Evolutionary conservation across 305 asterid species (phyloP), one percentile per base, ranked within the genome.

Genomic region (Coffea humblotiana): DNA sequence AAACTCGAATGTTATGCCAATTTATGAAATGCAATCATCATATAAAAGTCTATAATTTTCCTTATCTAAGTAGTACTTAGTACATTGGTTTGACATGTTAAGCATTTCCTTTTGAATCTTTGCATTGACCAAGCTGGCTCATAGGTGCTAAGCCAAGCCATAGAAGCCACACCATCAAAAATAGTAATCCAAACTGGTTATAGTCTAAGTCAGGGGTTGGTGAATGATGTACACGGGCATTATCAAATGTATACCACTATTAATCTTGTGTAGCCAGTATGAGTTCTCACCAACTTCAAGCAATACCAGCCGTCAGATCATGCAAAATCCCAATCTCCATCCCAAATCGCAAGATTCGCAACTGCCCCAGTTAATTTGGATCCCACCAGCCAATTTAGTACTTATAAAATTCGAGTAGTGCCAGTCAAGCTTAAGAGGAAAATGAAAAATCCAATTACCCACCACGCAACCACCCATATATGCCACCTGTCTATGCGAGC

Each of bases 271-370:
- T 27, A 13, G 29, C 70, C 21, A 47, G 6, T 18, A 3, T 6
- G 14, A 2, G 8, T 69, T 6, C 8, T 19, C 45, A 81, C 84
- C 77, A 25, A 76, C 84, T n/a, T 37, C 80, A 63, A 47, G 58
- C 64, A 45, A 81, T 81, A 43, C 10, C 27, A 54, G 67, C 84
- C 77, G 65, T 76, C 9, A 19, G 45, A 75, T 69, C 37, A 0
- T 8, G 1, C 23, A 51, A 25, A 8, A 5, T 25, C 63, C 71
- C 19, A 37, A 35, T 75, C 77, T 54, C 49, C 77, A 27, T 49
- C 68, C 61, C 60, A 23, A 61, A 40, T 63, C 51, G 6, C n/a
- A 29, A 47, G 11, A 61, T 25, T 63, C 51, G 6, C n/a, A 29
- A 47, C 49, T 0, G 35, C 21, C 78, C 56, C 54, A 35, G 35